Evolutionary conservation across 2,329 filamentous ascomycete genomes (phyloP), one percentile per base, ranked within the genome.

Genomic region (Ophiostoma quercus): DNA sequence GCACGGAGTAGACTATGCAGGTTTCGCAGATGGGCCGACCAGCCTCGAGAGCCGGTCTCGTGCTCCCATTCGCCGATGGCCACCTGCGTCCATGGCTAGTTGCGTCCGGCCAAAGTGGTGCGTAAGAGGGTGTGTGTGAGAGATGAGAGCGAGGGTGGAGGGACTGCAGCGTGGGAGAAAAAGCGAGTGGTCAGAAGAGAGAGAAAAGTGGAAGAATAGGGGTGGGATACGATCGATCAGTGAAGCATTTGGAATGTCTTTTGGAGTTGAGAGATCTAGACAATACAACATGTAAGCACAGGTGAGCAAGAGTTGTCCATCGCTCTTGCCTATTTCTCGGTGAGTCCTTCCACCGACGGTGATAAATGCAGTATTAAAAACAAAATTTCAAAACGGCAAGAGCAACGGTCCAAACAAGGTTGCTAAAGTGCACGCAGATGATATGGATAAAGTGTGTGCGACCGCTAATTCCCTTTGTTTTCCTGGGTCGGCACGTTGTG

Each of bases 81-180:
- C 63, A 60, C 39, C 63, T 70, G 71, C 71, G 43, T 62, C 47
- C 71, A 70, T 51, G 68, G 62, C 71, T 72, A 70, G 69, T 62
- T 54, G 67, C 63, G 67, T 43, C 67, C 51, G 62, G 67, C 68
- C 71, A 70, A 66, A 70, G 60, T 70, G 60, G 43, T 63, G 62
- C 43, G 22, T 14, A 47, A 70, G 68, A 68, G 68, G 66, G 65
- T 71, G 70, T 68, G 62, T 39, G 32, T 51, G 32, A 65, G 67
- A 29, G 25, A 22, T 43, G 34, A 51, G 39, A 51, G 57, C 43
- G 67, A 57, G 29, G 60, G 47, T 69, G 68, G 68, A 67, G 57
- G 68, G 70, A 66, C 12, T 25, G 70, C 66, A 60, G 60, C 47
- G 39, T 65, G n/a, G 66, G 60, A 22, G 51, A 25, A 57, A 57